Conservation (phyloP, 2,329 filamentous ascomycete genomes). For the Colletotrichum tanaceti region DNA sequence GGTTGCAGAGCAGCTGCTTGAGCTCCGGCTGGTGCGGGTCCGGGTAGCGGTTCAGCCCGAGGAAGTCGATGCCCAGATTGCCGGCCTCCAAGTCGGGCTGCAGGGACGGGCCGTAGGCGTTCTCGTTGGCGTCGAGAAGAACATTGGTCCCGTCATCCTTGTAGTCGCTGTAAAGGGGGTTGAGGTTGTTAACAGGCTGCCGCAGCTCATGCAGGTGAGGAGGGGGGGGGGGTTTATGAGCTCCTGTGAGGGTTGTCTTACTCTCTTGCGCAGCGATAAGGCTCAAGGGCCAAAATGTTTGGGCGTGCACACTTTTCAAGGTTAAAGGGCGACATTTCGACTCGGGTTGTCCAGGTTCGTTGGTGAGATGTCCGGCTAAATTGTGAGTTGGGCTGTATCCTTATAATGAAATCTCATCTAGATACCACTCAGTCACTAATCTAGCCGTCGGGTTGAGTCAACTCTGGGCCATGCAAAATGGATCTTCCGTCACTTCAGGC, state of each 20-base stretch:
- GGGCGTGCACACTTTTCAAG: slow-evolving; percentile 79
- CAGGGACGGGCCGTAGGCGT: slow-evolving; percentile 89
- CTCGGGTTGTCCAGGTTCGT: neutral
- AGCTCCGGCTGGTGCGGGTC: slow-evolving; percentile 92
- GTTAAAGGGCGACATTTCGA: slow-evolving; percentile 72
- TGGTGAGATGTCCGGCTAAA: neutral
- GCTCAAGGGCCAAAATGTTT: slow-evolving; percentile 81
- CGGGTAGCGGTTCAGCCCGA: slow-evolving; percentile 91
- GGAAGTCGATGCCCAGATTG: slow-evolving; percentile 75
- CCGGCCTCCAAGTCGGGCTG: slow-evolving; percentile 61
- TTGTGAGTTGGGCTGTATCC: neutral
- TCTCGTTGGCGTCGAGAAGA: slow-evolving; percentile 97
- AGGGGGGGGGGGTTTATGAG: neutral
- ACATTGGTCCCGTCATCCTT: slow-evolving; percentile 98
- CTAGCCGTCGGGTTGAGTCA: slow-evolving; percentile 16
- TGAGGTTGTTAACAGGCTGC: slow-evolving; percentile 1
- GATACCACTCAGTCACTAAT: neutral
- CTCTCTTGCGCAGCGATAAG: slow-evolving; percentile 86
- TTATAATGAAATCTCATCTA: slow-evolving; percentile 24
- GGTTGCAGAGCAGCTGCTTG: slow-evolving; percentile 85
- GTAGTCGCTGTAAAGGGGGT: slow-evolving; percentile 79
- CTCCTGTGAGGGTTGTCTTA: slow-evolving; percentile 55
- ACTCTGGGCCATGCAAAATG: slow-evolving; percentile 15
- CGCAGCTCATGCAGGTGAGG: slow-evolving; percentile 1
- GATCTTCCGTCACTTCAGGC: slow-evolving; percentile 4